Evolutionary conservation across 441 rosid species (phyloP).

Genomic region (Melastoma candidum): DNA sequence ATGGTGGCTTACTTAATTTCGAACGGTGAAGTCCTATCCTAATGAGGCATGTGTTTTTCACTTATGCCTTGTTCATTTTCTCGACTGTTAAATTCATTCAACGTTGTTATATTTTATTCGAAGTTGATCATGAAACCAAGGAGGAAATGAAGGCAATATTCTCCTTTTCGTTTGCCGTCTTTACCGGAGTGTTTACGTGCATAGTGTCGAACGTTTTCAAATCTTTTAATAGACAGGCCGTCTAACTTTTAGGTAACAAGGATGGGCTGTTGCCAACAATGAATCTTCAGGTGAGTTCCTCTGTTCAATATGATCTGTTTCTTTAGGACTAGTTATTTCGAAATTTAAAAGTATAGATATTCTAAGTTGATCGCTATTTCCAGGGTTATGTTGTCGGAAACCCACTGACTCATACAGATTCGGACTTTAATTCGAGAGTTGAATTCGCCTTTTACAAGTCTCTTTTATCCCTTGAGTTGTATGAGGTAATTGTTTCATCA

Average conservation of each 20-base stretch:
- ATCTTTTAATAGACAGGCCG: too few relatives aligned
- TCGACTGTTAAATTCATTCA: background rate
- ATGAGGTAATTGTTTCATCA: slow-evolving; percentile 4
- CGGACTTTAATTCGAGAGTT: slow-evolving; percentile 7
- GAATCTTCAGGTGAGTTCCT: slow-evolving; percentile 8
- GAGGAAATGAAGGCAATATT: too few relatives aligned
- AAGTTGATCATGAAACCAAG: too few relatives aligned
- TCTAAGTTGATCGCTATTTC: background rate
- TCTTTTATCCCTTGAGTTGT: slow-evolving; percentile 10
- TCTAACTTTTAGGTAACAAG: slow-evolving; percentile 5
- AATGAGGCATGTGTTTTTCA: background rate
- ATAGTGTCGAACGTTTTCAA: too few relatives aligned
- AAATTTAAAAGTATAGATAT: background rate
- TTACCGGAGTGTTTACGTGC: background rate
- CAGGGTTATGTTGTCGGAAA: slow-evolving; percentile 15
- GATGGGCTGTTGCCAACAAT: slow-evolving; percentile 7
- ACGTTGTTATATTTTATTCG: too few relatives aligned
- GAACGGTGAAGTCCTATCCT: slow-evolving; percentile 5
- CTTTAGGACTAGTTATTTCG: background rate
- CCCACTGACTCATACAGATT: slow-evolving; percentile 4
- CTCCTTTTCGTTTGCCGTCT: background rate
- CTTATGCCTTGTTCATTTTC: background rate
- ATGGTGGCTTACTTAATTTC: slow-evolving; percentile 1
- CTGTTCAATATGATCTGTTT: background rate
- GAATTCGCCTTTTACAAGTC: background rate